Base-by-base conservation (phyloP, 495 filamentous ascomycete genomes). In the Hypoxylon cercidicola region DNA sequence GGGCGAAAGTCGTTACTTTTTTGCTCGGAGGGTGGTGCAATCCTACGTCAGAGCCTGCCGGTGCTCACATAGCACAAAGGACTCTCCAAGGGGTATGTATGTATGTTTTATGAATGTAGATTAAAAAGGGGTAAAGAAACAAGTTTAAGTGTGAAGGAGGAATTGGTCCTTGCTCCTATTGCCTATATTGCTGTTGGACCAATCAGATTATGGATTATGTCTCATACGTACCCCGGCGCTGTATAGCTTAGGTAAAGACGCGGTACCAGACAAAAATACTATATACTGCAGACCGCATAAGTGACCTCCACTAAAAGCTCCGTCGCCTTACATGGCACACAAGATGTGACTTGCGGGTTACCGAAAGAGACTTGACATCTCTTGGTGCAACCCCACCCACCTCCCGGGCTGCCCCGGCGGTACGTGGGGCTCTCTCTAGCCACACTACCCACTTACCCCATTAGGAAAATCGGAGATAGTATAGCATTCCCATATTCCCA, bases 381-480 rank as follows among this genome's bases (percentile, higher is more conserved):
- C 4, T 32, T 30, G 25, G 19, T 25, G 21, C 25, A 48, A 21
- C 45, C n/a, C n/a, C n/a, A n/a, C 45, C 52, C 39, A 59, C 49
- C 49, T 63, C 44, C 60, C 60, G 59, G 30, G 18, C 23, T 52
- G 45, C 55, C 55, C 55, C 60, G 65, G 60, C 18, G 16, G 11
- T 46, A n/a, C 34, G 50, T 37, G 55, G 55, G 21, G 35, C 44
- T 30, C 8, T 16, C 23, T 6, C 34, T 30, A 48, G 16, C 30
- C 39, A 55, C 16, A n/a, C 13, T 55, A 37, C 50, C 65, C 64
- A 68, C 54, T 68, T 68, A 52, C 60, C 34, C 55, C 23, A 56
- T 63, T 59, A 55, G 50, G 60, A 37, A 63, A 63, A 51, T 28
- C 16, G 45, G 43, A 34, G 25, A 43, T 44, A 41, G 39, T 28